A percentile compares a stretch with the other conserved stretches of the same genome.
Evolutionary conservation across 176 grass and related monocot species (phyloP).

Genomic region (Olyra latifolia): DNA sequence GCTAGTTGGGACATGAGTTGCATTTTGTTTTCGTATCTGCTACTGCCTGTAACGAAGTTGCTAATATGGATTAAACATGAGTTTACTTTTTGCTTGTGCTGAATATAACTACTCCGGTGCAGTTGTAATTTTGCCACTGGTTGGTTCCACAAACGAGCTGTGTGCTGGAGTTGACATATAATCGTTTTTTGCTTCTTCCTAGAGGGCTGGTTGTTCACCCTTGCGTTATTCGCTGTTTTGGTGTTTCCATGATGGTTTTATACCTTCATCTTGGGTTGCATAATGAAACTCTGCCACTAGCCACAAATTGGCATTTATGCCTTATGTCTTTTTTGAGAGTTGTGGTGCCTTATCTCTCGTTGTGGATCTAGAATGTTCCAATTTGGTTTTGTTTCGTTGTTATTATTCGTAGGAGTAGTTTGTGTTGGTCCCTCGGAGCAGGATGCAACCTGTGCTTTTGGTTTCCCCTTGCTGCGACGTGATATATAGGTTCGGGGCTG

Average conservation of each 20-base stretch:
- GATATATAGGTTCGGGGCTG: too few species aligned
- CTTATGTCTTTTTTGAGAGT: too few species aligned
- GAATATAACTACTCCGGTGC: not conserved
- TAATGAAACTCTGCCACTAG: too few species aligned
- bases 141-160: not conserved
- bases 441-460: not conserved
- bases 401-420: not conserved
- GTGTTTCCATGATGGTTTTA: too few species aligned
- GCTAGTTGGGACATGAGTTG: slow-evolving; percentile 28
- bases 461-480: not conserved
- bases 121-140: not conserved
- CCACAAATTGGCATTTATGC: too few species aligned
- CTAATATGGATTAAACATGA: slow-evolving; percentile 8
- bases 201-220: too few species aligned
- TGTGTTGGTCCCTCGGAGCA: too few species aligned
- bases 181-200: not conserved
- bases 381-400: too few species aligned
- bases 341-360: too few species aligned
- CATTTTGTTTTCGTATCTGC: slow-evolving; percentile 25
- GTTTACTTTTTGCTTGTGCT: slow-evolving; percentile 20
- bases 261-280: too few species aligned
- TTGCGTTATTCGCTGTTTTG: too few species aligned
- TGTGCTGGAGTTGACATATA: not conserved
- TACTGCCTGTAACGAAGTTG: slow-evolving; percentile 20
- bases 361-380: too few species aligned